Conservation (phyloP, 2,329 filamentous ascomycete genomes). For the Coniosporium tulheliwenetii region DNA sequence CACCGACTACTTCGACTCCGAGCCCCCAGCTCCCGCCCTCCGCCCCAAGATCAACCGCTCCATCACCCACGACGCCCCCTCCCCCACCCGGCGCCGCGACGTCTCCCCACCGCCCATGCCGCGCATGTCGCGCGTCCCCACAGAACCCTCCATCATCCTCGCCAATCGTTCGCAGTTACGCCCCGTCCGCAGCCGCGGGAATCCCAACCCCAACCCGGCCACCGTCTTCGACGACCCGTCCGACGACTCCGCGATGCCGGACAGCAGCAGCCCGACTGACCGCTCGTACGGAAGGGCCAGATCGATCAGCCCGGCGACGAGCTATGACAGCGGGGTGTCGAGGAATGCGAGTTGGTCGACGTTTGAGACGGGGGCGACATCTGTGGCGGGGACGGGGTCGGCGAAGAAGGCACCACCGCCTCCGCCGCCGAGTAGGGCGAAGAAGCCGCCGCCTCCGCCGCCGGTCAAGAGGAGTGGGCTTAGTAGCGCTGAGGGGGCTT, state of each 20-base stretch:
- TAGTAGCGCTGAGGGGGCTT: constrained; percentile 21
- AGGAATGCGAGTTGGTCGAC: constrained; percentile 35
- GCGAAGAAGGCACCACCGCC: constrained; percentile 44
- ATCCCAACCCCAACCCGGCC: constrained; percentile 11
- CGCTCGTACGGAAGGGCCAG: constrained; percentile 28
- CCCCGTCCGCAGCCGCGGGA: constrained; percentile 7
- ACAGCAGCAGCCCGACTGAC: constrained; percentile 29
- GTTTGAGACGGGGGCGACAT: constrained; percentile 4
- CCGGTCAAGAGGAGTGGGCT: constrained; percentile 44
- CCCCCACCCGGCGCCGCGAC: constrained; percentile 28
- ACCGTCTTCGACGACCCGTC: constrained; percentile 35
- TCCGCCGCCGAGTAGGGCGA: constrained; percentile 44
- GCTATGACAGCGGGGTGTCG: constrained; percentile 34
- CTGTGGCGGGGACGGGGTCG: constrained; percentile 10
- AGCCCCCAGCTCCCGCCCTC: constrained; percentile 21
- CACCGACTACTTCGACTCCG: constrained; percentile 25
- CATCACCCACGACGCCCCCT: constrained; percentile 42
- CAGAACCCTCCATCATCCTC: constrained; percentile 36
- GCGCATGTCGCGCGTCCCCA: constrained; percentile 35
- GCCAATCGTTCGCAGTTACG: constrained; percentile 32
- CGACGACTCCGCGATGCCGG: constrained; percentile 34
- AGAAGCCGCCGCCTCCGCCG: constrained; percentile 50
- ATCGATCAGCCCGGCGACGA: constrained; percentile 38
- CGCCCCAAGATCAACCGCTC: constrained; percentile 35
- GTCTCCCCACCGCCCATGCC: constrained; percentile 29